Base-by-base conservation (phyloP, 768 basidiomycete genomes). In the Hygrocybe coccinea region DNA sequence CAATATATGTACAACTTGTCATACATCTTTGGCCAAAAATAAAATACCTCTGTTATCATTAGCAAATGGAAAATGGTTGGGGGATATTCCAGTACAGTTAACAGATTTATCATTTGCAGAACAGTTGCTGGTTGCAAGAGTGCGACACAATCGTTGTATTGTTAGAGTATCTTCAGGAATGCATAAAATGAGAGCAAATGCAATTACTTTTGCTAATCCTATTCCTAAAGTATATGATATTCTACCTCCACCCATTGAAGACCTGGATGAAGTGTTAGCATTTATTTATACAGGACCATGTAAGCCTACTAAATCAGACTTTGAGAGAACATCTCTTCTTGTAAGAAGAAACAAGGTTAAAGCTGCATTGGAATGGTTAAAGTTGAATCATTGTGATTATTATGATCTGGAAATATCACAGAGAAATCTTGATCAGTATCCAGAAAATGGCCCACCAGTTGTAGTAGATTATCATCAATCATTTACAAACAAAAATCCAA, bases 1-100 rank as follows among this genome's bases (percentile, higher is more conserved):
- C 11, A 41, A 41, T 15, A 41, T 41, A 19, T 41, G 56, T 3
- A 62, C 50, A 24, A 50, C 63, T 2, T 71, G 72, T 2, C 36
- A 52, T 1, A 36, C 59, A 45, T 61, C 71, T 0, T 51, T 76
- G 4, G 70, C 71, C 0, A 74, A 71, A 60, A 66, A 69, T 1
- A 37, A 19, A 19, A 3, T 4, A 15, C 39, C 39, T 41, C 14
- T 15, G 3, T 11, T 4, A 4, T 3, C 39, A 75, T 11, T 41
- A 3, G 39, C 39, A 15, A 41, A 41, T 41, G 39, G 39, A 4
- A 3, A 4, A 10, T 41, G 73, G 73, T 9, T 77, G 0, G 74
- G 76, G 0, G 49, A 65, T 2, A 64, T 74, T 1, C 75, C 71
- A 2, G 11, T 29, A 5, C 62, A 59, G 8, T 48, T 77, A 1